These are phyloP conservation scores for Chloromonas sp. DNA, from an alignment of 163 green algal species.

Conservation along the genomic window DNA sequence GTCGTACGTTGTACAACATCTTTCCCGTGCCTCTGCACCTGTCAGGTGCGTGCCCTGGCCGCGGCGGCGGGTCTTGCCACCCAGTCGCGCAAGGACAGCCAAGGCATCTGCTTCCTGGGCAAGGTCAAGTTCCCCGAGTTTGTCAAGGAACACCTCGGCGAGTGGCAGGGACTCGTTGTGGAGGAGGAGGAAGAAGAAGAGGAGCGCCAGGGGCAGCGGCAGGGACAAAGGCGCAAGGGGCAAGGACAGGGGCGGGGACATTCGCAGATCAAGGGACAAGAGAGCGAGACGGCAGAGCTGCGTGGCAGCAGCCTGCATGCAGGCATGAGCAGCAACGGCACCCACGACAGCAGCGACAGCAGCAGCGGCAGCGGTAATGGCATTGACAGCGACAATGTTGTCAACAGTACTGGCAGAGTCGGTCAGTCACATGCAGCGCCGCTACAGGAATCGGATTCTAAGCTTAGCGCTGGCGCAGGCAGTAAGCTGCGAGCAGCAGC, in stretches of 20 bases:
- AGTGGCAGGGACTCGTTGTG: constrained; percentile 44
- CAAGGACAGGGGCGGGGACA: not conserved
- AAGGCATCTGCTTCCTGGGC: constrained; percentile 99
- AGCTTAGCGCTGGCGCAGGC: no score
- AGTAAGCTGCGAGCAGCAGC: no score
- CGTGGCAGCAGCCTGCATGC: no score
- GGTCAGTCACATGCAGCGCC: no score
- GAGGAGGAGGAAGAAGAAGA: no score
- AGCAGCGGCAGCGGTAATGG: no score
- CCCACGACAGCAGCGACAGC: not conserved
- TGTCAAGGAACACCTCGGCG: constrained; percentile 79
- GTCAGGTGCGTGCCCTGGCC: constrained; percentile 79
- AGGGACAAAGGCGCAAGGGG: not conserved
- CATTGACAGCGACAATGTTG: no score
- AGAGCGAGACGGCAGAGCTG: no score
- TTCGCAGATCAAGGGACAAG: no score
- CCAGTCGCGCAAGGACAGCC: constrained; percentile 84
- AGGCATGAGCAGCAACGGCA: not conserved
- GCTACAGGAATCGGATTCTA: no score
- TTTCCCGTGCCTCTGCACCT: not conserved
- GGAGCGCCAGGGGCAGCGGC: not conserved
- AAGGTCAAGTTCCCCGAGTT: constrained; percentile 81
- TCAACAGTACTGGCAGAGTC: no score
- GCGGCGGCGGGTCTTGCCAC: constrained; percentile 72
- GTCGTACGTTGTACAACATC: not conserved